A percentile compares a stretch with the other conserved stretches of the same genome.
These are phyloP conservation scores for Cordyceps fumosorosea DNA, from an alignment of 2,329 filamentous ascomycete genomes.

Conservation along the genomic window DNA sequence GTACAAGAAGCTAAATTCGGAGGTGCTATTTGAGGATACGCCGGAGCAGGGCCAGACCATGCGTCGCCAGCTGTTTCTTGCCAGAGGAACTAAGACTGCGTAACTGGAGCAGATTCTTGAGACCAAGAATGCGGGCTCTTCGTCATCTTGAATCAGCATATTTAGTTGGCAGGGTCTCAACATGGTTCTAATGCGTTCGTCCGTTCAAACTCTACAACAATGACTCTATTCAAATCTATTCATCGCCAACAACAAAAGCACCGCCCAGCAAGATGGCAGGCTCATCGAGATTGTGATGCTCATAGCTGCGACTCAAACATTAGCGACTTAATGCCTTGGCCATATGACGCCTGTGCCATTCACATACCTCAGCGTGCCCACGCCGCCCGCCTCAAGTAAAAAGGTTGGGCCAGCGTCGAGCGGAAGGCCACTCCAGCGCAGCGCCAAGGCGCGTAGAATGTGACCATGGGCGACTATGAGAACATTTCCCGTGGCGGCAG, in stretches of 20 bases:
- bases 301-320: conserved; percentile 51
- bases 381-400: conserved; percentile 81
- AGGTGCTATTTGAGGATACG: conserved; percentile 35
- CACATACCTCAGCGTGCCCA: conserved; percentile 67
- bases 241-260: conserved; percentile 50
- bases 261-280: conserved; percentile 74
- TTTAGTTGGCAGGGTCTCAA: background rate
- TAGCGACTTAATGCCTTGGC: background rate
- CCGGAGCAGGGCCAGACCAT: conserved; percentile 27
- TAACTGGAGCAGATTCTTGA: background rate
- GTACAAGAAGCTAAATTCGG: conserved; percentile 46
- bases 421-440: conserved; percentile 72
- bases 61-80: conserved; percentile 35
- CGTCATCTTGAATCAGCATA: background rate
- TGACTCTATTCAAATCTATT: background rate
- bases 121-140: background rate
- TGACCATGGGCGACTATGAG: conserved; percentile 82
- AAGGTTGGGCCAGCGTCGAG: conserved; percentile 71
- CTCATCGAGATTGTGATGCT: conserved; percentile 71
- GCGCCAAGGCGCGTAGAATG: conserved; percentile 80
- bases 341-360: background rate
- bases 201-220: background rate
- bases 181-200: background rate
- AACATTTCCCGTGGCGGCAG: conserved; percentile 31
- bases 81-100: conserved; percentile 37